Percentiles rank a stretch among this genome's conserved stretches.
Conservation (phyloP, 805 yeast genomes). For the Teunomyces kruisii region DNA sequence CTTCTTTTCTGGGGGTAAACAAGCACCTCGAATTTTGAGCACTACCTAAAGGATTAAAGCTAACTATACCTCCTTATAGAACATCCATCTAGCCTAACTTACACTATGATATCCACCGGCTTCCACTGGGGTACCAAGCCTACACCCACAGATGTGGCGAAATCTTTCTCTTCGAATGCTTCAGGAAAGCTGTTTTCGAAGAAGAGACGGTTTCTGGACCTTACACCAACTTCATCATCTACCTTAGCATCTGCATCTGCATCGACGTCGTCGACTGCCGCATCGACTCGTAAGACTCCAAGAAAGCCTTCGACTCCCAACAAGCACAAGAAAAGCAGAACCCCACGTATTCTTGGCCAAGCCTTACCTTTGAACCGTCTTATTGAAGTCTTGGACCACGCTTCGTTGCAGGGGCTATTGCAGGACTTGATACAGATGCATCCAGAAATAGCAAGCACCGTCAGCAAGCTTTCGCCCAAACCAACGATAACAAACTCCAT, state of each 20-base stretch:
- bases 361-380: conserved; percentile 62
- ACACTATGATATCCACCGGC: conserved; percentile 25
- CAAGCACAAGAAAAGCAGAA: conserved; percentile 31
- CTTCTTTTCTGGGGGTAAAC: background rate
- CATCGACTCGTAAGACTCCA: background rate
- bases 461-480: conserved; percentile 54
- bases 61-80: background rate
- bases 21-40: too few relatives aligned
- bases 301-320: conserved; percentile 3
- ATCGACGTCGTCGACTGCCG: background rate
- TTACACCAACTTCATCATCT: conserved; percentile 4
- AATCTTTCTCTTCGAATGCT: background rate
- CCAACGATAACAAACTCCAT: conserved; percentile 56
- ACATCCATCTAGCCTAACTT: background rate
- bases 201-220: conserved; percentile 16
- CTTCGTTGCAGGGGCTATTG: conserved; percentile 53
- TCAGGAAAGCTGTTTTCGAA: conserved; percentile 7
- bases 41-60: background rate
- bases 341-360: conserved; percentile 53
- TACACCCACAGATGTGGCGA: background rate
- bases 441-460: conserved; percentile 58
- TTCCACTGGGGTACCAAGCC: conserved; percentile 27
- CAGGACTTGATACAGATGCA: conserved; percentile 53
- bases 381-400: conserved; percentile 65
- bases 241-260: conserved; percentile 5